phyloP scores from a whole-genome alignment of 768 basidiomycete genomes.

The Inosperma sp. region DNA sequence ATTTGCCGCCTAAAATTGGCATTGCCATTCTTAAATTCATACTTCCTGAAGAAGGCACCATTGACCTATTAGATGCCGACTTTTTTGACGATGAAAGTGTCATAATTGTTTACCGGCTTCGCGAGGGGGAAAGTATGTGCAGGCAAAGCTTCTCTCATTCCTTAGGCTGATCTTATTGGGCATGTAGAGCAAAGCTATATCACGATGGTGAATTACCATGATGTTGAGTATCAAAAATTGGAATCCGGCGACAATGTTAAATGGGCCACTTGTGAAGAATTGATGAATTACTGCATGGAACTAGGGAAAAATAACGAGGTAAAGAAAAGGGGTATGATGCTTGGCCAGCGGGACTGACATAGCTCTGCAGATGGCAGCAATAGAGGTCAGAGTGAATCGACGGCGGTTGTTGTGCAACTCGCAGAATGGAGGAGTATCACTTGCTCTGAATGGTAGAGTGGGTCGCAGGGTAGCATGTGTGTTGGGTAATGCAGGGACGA shows the following conservation, averaged over 20 bases:
- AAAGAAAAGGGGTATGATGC: conserved; percentile 32
- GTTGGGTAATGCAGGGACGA: conserved; percentile 56
- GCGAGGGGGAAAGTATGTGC: conserved; percentile 46
- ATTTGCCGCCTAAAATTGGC: conserved; percentile 39
- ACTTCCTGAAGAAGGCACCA: conserved; percentile 39
- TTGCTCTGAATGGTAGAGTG: conserved; percentile 70
- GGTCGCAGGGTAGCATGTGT: conserved; percentile 76
- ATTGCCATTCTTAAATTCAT: conserved; percentile 54
- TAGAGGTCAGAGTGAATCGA: conserved; percentile 50
- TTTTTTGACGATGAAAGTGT: conserved; percentile 77
- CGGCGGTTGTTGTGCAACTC: conserved; percentile 52
- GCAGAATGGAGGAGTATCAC: conserved; percentile 46
- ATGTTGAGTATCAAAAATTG: conserved; percentile 55
- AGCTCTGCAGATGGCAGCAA: conserved; percentile 44
- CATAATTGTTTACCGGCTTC: conserved; percentile 57
- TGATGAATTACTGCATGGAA: conserved; percentile 55
- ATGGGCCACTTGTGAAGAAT: conserved; percentile 54
- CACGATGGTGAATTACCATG: conserved; percentile 58
- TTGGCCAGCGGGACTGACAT: conserved; percentile 25
- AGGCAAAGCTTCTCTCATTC: conserved; percentile 19
- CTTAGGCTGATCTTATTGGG: conserved; percentile 36
- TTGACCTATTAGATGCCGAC: conserved; percentile 60
- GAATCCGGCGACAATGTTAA: conserved; percentile 48
- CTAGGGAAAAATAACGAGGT: conserved; percentile 63
- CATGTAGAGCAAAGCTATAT: conserved; percentile 50